Evolutionary conservation across 805 yeast genomes (phyloP).

Genomic region (Barnettozyma populi): DNA sequence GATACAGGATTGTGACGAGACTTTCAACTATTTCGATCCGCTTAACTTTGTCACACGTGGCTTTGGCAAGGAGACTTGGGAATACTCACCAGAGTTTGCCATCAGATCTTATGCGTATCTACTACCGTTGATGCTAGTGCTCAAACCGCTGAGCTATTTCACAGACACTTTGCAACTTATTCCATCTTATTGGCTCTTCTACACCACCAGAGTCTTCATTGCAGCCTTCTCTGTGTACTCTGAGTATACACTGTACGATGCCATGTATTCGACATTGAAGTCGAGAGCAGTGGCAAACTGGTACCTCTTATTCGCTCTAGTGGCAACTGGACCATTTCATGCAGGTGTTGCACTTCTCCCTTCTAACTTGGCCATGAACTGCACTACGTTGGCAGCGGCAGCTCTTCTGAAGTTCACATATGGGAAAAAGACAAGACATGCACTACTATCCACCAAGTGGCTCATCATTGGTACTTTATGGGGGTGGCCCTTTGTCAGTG

Average conservation of each 20-base stretch:
- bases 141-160: slow-evolving; percentile 18
- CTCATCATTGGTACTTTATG: slow-evolving; percentile 63
- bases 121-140: slow-evolving; percentile 33
- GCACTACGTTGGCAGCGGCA: slow-evolving; percentile 41
- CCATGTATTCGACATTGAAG: slow-evolving; percentile 30
- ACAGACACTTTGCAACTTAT: slow-evolving; percentile 11
- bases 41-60: slow-evolving; percentile 69
- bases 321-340: slow-evolving; percentile 82
- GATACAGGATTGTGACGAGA: slow-evolving; percentile 90
- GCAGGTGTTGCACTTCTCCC: slow-evolving; percentile 86
- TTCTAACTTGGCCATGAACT: slow-evolving; percentile 66
- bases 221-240: slow-evolving; percentile 37
- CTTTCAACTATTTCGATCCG: slow-evolving; percentile 93
- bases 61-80: slow-evolving; percentile 95
- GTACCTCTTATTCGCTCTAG: slow-evolving; percentile 56
- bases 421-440: slow-evolving; percentile 13
- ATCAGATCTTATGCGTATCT: slow-evolving; percentile 83
- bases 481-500: slow-evolving; percentile 90
- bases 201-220: slow-evolving; percentile 42
- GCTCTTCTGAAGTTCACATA: slow-evolving; percentile 29
- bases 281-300: slow-evolving; percentile 35
- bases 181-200: slow-evolving; percentile 38
- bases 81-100: slow-evolving; percentile 84
- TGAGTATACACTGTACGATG: slow-evolving; percentile 48
- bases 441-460: slow-evolving; percentile 34